A percentile compares a stretch with the other conserved stretches of the same genome.
phyloP scores from a whole-genome alignment of 139 green algal genomes.

The Picochlorum sp. region DNA sequence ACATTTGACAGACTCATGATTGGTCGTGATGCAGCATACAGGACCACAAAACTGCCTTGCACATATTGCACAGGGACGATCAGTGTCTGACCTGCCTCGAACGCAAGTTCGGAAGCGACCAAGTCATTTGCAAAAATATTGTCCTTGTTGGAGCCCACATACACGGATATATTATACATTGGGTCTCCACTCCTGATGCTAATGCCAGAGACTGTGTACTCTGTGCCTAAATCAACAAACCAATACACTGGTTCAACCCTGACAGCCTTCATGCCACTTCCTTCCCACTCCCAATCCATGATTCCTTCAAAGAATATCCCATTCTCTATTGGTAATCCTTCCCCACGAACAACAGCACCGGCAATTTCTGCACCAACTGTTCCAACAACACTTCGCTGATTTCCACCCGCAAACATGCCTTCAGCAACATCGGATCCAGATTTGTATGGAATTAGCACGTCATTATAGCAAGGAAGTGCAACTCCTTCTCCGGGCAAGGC shows the following conservation, averaged over 20 bases:
- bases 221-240: conserved; percentile 18
- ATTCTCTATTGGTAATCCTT: background rate
- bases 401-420: conserved; percentile 14
- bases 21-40: conserved; percentile 9
- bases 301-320: conserved; percentile 2
- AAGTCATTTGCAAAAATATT: conserved; percentile 12
- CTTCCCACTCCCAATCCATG: background rate
- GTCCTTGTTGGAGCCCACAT: conserved; percentile 14
- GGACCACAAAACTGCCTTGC: conserved; percentile 18
- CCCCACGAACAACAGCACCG: conserved; percentile 11
- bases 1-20: conserved; percentile 15
- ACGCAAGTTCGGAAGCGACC: conserved; percentile 3
- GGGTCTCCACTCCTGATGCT: conserved; percentile 10
- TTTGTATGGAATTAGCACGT: no score
- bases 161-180: conserved; percentile 16
- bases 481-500: background rate
- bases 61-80: background rate
- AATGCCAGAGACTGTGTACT: conserved; percentile 5
- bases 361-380: conserved; percentile 7
- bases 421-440: background rate
- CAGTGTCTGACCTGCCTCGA: conserved; percentile 12
- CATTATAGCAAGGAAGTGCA: conserved; percentile 23
- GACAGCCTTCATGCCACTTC: background rate
- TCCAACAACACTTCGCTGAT: conserved; percentile 11
- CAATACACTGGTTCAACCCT: conserved; percentile 23